Base-by-base conservation (phyloP, 495 filamentous ascomycete genomes). In the Aspergillus avenaceus region DNA sequence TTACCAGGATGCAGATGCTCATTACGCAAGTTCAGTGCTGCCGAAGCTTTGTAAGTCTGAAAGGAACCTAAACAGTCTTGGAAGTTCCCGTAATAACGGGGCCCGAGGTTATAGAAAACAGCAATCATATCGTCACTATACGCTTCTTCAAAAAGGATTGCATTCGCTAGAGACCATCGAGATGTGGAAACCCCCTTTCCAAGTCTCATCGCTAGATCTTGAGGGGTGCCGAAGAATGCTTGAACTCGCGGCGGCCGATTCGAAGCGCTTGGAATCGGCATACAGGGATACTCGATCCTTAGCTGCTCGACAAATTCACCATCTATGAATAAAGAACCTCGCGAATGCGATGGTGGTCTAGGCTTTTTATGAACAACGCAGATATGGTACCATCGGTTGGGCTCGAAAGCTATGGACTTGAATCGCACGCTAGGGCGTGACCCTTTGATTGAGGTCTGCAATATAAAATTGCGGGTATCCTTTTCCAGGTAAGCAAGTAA, bases 61-160 rank as follows among this genome's bases (percentile, higher is more conserved):
- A 98, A 96, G 13, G 91, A 92, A 8, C 93, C 93, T 18, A 98
- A 76, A 53, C 90, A 91, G 62, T 98, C 93, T 63, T 98, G 93
- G 58, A 92, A 96, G 61, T 97, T 97, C 2, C 93, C 93, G 64
- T 86, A 83, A 58, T 98, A 98, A 27, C 90, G 84, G 18, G 88
- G 84, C 1, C 93, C 91, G 13, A 98, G 83, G 45, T 90, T 87
- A 64, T 86, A 89, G 56, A 92, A 87, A 2, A 97, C 93, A 21
- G 92, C 84, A 19, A 97, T 78, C 47, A 97, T 78, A 62, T 98
- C 95, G 57, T 97, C 92, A 47, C 89, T 96, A 36, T 95, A 79
- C 2, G 85, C 81, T 49, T 96, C 89, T 31, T 90, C 84, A 60
- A 96, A 88, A 12, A 98, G 73, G 59, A 97, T 88, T 11, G 90